Base-by-base conservation (phyloP, 2,329 filamentous ascomycete genomes). In the Botrytis medusae region DNA sequence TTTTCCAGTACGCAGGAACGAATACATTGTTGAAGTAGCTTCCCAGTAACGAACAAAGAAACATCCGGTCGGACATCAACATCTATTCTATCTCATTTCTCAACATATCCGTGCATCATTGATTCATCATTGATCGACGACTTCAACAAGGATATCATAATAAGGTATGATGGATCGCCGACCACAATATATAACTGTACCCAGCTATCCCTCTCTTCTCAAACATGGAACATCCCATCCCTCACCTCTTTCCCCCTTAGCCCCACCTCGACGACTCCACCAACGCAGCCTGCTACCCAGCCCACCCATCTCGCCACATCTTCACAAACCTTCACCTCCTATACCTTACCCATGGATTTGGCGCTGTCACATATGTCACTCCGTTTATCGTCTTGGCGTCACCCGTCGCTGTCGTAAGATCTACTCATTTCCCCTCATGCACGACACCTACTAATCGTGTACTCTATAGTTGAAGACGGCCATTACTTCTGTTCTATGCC, bases 321-420 rank as follows among this genome's bases (percentile, higher is more conserved):
- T 62, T 25, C n/a, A 18, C 40, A 71, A 60, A 12, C 79, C 79
- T 0, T 79, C 67, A 71, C 8, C 80, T 76, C 4, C 78, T 77
- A 8, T 79, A 77, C 12, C 76, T 71, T n/a, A 61, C 18, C 75
- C 81, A n/a, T 82, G 80, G 80, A 70, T 82, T 16, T 82, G 81
- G 81, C 79, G 80, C 25, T 82, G 81, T 71, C 81, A 81, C 70
- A 73, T 74, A 20, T 82, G 81, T 65, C 73, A 74, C 7, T 79
- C 71, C 0, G 71, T 79, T 16, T 82, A 81, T 72, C 76, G 74
- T 12, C 77, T 82, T 18, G 78, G 77, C 10, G 80, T 79, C 70
- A 82, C 81, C 7, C 79, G 81, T 3, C 80, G 81, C 12, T 82
- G 81, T 46, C 78, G 70, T 72, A 72, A 72, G 70, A 25, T 46